A percentile compares a stretch with the other conserved stretches of the same genome.
phyloP scores from a whole-genome alignment of 495 filamentous ascomycete genomes.

The Podospora pseudocomata region DNA sequence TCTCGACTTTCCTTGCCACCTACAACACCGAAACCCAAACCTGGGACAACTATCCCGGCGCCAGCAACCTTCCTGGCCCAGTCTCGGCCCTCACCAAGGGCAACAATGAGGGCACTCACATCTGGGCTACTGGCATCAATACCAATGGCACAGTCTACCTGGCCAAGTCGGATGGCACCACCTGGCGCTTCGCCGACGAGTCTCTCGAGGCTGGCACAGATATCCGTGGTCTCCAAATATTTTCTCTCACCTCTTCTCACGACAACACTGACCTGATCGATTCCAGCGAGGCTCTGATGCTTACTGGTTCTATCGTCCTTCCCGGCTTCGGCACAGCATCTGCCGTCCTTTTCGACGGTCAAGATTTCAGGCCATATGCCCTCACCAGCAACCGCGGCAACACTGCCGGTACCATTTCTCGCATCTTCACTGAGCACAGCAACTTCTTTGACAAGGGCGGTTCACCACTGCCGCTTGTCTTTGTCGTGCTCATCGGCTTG shows the following conservation, averaged over 20 bases:
- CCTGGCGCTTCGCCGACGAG: slow-evolving; percentile 52
- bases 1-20: slow-evolving; percentile 61
- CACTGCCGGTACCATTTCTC: slow-evolving; percentile 66
- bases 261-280: slow-evolving; percentile 58
- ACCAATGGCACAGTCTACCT: slow-evolving; percentile 70
- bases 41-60: slow-evolving; percentile 66
- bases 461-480: slow-evolving; percentile 67
- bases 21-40: slow-evolving; percentile 60
- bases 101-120: slow-evolving; percentile 57
- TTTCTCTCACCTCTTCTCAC: slow-evolving; percentile 65
- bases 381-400: slow-evolving; percentile 65
- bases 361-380: slow-evolving; percentile 68
- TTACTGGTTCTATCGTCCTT: slow-evolving; percentile 75
- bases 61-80: slow-evolving; percentile 66
- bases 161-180: slow-evolving; percentile 64
- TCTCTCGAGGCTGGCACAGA: slow-evolving; percentile 58
- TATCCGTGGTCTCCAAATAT: slow-evolving; percentile 77
- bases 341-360: slow-evolving; percentile 85
- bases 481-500: slow-evolving; percentile 88
- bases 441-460: slow-evolving; percentile 55
- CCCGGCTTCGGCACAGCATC: slow-evolving; percentile 74
- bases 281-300: slow-evolving; percentile 65
- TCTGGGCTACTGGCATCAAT: slow-evolving; percentile 75
- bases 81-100: slow-evolving; percentile 74
- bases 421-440: slow-evolving; percentile 70